phyloP scores from a whole-genome alignment of 306 rosid species.

The Sechiopsis laciniata region DNA sequence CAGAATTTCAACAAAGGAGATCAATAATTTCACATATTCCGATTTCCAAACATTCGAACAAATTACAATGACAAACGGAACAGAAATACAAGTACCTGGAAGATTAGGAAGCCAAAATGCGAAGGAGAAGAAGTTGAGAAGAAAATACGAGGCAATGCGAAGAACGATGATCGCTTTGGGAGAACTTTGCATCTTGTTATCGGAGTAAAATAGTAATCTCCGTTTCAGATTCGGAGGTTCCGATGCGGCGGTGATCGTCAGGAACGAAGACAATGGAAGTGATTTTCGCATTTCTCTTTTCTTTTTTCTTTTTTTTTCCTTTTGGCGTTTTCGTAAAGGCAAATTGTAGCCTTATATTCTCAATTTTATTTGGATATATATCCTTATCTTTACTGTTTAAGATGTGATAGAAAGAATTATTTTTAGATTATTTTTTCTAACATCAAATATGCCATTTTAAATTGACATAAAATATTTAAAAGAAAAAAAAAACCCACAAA shows the following conservation, averaged over 20 bases:
- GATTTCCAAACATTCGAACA: not conserved
- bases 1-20: not conserved
- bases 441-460: no score
- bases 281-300: not conserved
- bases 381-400: no score
- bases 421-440: no score
- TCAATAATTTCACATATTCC: not conserved
- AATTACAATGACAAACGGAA: not conserved
- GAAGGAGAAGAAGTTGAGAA: constrained; percentile 16
- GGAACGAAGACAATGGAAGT: constrained; percentile 4
- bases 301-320: no score
- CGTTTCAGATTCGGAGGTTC: constrained; percentile 24
- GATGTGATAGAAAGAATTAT: no score
- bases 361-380: no score
- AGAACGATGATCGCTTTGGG: not conserved
- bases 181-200: not conserved
- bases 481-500: no score
- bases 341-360: no score
- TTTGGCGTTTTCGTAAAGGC: not conserved
- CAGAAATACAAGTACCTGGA: constrained; percentile 19
- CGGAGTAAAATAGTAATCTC: constrained; percentile 13
- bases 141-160: not conserved
- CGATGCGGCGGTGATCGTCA: constrained; percentile 32
- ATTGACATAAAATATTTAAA: no score
- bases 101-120: not conserved